These are phyloP conservation scores for Cicer chorassanicum DNA, from an alignment of 306 rosid genomes.

Conservation along the genomic window DNA sequence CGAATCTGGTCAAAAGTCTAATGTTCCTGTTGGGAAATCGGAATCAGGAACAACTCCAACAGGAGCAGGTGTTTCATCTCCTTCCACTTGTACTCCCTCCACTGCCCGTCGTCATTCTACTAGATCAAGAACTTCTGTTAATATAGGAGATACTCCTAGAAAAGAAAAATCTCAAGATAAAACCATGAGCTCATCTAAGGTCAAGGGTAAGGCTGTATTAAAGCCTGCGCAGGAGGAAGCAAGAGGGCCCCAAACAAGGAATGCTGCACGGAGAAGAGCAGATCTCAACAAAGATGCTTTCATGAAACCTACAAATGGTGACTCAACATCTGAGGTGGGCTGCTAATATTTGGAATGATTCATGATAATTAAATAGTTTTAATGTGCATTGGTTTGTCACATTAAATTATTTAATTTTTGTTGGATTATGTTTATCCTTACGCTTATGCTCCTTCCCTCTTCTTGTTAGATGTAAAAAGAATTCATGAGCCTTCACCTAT, in stretches of 20 bases:
- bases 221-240: constrained; percentile 85
- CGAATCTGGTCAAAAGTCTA: constrained; percentile 80
- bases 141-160: constrained; percentile 69
- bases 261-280: constrained; percentile 83
- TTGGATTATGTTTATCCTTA: not conserved
- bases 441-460: not conserved
- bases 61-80: constrained; percentile 77
- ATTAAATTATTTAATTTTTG: constrained; percentile 17
- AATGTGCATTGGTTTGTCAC: not conserved
- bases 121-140: constrained; percentile 82
- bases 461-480: constrained; percentile 19
- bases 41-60: constrained; percentile 83
- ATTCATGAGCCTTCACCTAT: not conserved
- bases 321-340: constrained; percentile 93
- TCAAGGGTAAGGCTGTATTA: constrained; percentile 96
- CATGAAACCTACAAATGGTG: constrained; percentile 73
- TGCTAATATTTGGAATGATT: constrained; percentile 2
- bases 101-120: constrained; percentile 80
- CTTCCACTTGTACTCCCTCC: constrained; percentile 68
- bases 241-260: constrained; percentile 96
- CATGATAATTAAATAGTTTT: constrained; percentile 10
- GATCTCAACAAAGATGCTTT: constrained; percentile 83
- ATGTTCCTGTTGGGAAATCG: constrained; percentile 64
- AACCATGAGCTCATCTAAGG: constrained; percentile 81
- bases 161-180: constrained; percentile 79